phyloP scores from a whole-genome alignment of 768 basidiomycete genomes.

The Russula olivacea region DNA sequence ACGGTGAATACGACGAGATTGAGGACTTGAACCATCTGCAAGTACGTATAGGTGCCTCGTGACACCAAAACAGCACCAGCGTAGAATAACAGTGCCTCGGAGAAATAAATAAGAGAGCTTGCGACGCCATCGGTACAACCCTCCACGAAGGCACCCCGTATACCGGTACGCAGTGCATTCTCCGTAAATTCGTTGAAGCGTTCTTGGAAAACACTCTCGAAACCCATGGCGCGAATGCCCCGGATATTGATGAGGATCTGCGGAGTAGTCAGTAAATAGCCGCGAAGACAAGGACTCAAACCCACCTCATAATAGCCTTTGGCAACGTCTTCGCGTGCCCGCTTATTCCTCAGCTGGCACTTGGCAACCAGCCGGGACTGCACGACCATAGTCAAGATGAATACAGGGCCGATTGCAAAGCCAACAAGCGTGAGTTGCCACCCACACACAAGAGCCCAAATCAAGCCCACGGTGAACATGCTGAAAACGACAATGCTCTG shows the following conservation, averaged over 20 bases:
- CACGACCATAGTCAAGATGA: constrained; percentile 64
- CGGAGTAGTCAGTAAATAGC: neutral
- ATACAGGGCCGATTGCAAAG: constrained; percentile 79
- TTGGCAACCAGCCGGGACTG: constrained; percentile 68
- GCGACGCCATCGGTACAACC: constrained; percentile 80
- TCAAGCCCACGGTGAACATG: constrained; percentile 78
- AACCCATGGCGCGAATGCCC: constrained; percentile 81
- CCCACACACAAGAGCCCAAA: constrained; percentile 83
- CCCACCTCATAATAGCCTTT: constrained; percentile 79
- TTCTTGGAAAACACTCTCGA: constrained; percentile 61
- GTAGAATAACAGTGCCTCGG: constrained; percentile 88
- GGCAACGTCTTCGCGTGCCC: constrained; percentile 79
- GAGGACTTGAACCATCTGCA: constrained; percentile 85
- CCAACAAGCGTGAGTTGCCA: constrained; percentile 95
- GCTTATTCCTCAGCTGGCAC: constrained; percentile 76
- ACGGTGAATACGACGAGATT: constrained; percentile 91
- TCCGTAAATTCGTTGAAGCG: constrained; percentile 64
- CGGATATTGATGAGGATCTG: constrained; percentile 79
- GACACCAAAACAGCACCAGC: constrained; percentile 83
- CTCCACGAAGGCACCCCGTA: constrained; percentile 78
- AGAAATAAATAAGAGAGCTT: constrained; percentile 78
- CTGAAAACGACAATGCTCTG: constrained; percentile 67
- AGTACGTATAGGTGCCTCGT: constrained; percentile 75
- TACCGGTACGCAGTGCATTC: constrained; percentile 57
- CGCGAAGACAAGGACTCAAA: constrained; percentile 23